Evolutionary conservation across 192 early-diverging fungal species (phyloP), one percentile per base, ranked within the genome.

Genomic region (Chytriomyces hyalinus): DNA sequence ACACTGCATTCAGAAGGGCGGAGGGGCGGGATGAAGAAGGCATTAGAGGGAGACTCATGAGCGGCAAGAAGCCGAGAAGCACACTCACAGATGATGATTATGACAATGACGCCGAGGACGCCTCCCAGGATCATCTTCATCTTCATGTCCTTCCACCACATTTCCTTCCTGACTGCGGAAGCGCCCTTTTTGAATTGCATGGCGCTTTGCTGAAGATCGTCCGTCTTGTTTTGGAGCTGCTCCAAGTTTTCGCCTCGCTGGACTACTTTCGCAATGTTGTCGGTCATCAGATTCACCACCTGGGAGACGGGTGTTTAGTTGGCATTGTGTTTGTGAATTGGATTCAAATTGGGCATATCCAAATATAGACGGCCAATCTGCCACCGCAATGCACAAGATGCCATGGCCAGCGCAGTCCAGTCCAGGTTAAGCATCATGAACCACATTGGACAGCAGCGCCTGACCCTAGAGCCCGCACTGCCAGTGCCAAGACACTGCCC

Each of bases 71-170:
- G 0, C 0, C 24, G 24, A 26, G 24, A 26, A 60, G 63, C 28
- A 68, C 80, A 68, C 80, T 53, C 67, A 84, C 81, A 90, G 80
- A 96, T 92, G 78, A 97, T 94, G 65, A 94, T 87, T 65, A 92
- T 79, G 53, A 97, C 76, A 72, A 97, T 87, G 49, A 93, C 84
- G 49, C 90, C 81, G 20, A 97, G 80, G 60, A 93, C 87, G 47
- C 89, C 80, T 49, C 84, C 92, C 65, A 98, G 87, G 75, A 96
- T 95, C 74, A 97, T 88, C 87, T 92, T 96, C 89, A 93, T 92
- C 86, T 95, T 98, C 91, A 96, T 93, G 78, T 96, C 94, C 80
- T 93, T 93, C 95, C 94, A 96, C 93, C 94, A 96, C 96, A 97
- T 97, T 75, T 90, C 88, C 84, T 93, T 93, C 69, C 94, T 90